Percentiles rank a stretch among this genome's conserved stretches.
Conservation (phyloP, 179 eudicot genomes). For the Corrigiola litoralis region DNA sequence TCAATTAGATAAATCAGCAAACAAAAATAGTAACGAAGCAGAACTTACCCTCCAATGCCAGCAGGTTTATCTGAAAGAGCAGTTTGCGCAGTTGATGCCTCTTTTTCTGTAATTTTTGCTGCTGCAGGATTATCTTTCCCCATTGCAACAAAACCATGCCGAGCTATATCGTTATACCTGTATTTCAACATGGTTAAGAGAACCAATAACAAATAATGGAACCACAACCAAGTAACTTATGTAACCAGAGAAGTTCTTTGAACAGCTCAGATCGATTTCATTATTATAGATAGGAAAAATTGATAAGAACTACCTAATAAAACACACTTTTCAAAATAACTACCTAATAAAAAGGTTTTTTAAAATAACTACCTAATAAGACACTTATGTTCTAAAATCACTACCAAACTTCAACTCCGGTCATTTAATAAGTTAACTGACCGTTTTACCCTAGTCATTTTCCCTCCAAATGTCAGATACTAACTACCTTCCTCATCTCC, state of each 20-base stretch:
- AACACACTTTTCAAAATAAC: no score
- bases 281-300: no score
- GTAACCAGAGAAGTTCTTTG: not conserved
- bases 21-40: not conserved
- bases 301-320: no score
- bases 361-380: no score
- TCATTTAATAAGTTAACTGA: no score
- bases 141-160: conserved; percentile 69
- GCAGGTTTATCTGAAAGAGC: conserved; percentile 41
- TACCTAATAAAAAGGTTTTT: no score
- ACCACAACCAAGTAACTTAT: not conserved
- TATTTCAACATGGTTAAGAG: conserved; percentile 10
- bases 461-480: no score
- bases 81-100: conserved; percentile 31
- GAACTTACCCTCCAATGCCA: conserved; percentile 68
- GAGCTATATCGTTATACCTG: conserved; percentile 97
- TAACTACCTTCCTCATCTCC: no score
- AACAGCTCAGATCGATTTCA: no score
- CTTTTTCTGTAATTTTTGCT: conserved; percentile 28
- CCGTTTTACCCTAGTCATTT: no score
- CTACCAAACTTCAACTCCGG: no score
- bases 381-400: no score
- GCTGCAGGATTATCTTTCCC: conserved; percentile 36
- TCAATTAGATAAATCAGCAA: not conserved
- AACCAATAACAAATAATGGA: not conserved